These are phyloP conservation scores for Mycena kentingensis DNA, from an alignment of 768 basidiomycete genomes.

Conservation along the genomic window DNA sequence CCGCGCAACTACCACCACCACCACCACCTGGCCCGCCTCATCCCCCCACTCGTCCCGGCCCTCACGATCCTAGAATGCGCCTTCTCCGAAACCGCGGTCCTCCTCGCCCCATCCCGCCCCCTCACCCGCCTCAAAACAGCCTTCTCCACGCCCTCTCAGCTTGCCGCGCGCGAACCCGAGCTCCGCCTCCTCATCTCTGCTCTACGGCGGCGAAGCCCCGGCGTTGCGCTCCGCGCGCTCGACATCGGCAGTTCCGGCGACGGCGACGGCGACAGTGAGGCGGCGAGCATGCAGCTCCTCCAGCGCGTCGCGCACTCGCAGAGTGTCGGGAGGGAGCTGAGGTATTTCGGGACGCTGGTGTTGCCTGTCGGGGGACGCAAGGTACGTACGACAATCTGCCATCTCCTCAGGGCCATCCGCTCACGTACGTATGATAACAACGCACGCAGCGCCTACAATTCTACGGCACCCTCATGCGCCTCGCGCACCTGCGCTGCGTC, in stretches of 20 bases:
- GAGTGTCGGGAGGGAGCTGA: constrained; percentile 37
- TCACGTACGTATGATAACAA: no score
- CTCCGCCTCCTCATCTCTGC: constrained; percentile 49
- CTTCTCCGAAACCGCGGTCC: constrained; percentile 62
- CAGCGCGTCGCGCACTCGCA: constrained; percentile 39
- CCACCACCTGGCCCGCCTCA: no score
- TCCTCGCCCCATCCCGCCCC: constrained; percentile 58
- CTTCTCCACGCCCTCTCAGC: constrained; percentile 45
- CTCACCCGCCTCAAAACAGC: constrained; percentile 68
- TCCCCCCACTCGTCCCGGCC: constrained; percentile 45
- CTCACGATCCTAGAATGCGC: constrained; percentile 65
- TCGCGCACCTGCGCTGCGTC: constrained; percentile 52
- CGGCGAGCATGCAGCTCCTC: constrained; percentile 58
- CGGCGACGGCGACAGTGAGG: constrained; percentile 47
- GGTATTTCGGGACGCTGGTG: constrained; percentile 65
- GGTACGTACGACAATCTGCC: constrained; percentile 36
- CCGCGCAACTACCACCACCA: constrained; percentile 26
- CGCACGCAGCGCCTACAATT: constrained; percentile 64
- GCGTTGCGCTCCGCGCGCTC: constrained; percentile 48
- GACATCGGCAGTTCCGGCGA: constrained; percentile 46
- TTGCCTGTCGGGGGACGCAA: constrained; percentile 58
- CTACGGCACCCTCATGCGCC: constrained; percentile 59
- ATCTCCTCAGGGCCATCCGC: constrained; percentile 2
- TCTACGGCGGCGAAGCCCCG: constrained; percentile 48
- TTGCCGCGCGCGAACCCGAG: constrained; percentile 34